A percentile compares a stretch with the other conserved stretches of the same genome.
Conservation (phyloP, 2,329 filamentous ascomycete species). For the Ophiostoma tasmaniense region DNA sequence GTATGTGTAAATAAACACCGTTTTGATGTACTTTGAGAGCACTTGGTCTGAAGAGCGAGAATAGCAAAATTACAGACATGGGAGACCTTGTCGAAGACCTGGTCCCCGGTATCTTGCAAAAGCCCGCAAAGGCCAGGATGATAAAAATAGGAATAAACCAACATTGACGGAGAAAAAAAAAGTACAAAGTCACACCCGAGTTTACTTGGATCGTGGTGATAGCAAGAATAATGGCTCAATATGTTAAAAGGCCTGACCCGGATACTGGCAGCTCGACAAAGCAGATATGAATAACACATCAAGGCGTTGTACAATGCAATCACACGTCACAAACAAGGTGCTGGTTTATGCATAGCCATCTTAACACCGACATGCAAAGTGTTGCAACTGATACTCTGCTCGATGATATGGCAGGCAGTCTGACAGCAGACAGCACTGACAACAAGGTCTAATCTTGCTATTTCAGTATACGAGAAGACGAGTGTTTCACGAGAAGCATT, state of each 20-base stretch:
- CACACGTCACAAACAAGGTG: background rate
- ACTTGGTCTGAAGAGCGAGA: too few species aligned
- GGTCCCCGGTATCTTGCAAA: background rate
- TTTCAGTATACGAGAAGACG: conserved; percentile 3
- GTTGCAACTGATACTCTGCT: background rate
- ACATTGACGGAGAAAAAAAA: background rate
- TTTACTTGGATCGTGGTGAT: background rate
- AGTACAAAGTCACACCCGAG: background rate
- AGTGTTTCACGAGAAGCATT: background rate
- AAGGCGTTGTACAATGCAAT: background rate
- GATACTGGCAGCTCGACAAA: background rate
- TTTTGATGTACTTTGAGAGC: background rate
- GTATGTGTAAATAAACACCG: background rate
- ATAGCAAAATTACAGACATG: background rate
- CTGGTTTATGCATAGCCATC: background rate
- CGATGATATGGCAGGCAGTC: background rate
- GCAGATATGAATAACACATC: background rate
- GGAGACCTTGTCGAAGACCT: background rate
- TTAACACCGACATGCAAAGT: background rate
- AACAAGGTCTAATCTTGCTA: background rate
- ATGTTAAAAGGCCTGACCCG: background rate
- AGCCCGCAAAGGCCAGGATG: background rate
- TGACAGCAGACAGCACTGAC: background rate
- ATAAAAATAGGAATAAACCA: conserved; percentile 1
- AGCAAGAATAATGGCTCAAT: background rate